A percentile compares a stretch with the other conserved stretches of the same genome.
Evolutionary conservation across 306 rosid genomes (phyloP).

Genomic region (Heteromeles arbutifolia): DNA sequence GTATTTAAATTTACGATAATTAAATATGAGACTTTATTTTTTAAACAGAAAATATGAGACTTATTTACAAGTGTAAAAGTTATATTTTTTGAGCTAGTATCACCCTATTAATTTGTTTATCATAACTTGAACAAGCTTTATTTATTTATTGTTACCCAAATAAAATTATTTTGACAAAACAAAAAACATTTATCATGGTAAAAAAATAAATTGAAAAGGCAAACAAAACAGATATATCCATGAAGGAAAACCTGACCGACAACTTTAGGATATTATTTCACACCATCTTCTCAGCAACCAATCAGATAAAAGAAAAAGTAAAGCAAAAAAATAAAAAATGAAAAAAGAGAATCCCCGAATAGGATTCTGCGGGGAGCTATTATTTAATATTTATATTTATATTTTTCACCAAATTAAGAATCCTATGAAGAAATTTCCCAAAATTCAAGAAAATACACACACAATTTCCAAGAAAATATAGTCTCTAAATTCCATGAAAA

Average conservation of each 20-base stretch:
- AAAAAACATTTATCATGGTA: neutral
- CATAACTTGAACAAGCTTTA: neutral
- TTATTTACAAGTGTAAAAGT: too few relatives aligned
- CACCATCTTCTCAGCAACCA: slow-evolving; percentile 17
- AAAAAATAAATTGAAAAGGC: neutral
- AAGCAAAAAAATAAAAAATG: neutral
- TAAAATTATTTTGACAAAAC: neutral
- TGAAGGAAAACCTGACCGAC: neutral
- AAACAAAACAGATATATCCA: neutral
- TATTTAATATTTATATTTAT: neutral
- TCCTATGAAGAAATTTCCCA: neutral
- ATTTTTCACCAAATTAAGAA: slow-evolving; percentile 12
- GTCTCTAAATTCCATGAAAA: neutral
- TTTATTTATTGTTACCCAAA: too few relatives aligned
- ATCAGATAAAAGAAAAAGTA: neutral
- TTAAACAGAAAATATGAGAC: too few relatives aligned
- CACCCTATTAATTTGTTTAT: too few relatives aligned
- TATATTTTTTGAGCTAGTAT: too few relatives aligned
- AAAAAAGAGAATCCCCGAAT: slow-evolving; percentile 8
- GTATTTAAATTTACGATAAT: too few relatives aligned
- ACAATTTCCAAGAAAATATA: neutral
- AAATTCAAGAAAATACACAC: neutral
- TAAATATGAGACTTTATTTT: too few relatives aligned
- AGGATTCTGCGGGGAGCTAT: slow-evolving; percentile 13
- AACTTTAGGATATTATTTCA: neutral